Evolutionary conservation across 208 protist genomes (phyloP).

Genomic region (Trypanosoma mega): DNA sequence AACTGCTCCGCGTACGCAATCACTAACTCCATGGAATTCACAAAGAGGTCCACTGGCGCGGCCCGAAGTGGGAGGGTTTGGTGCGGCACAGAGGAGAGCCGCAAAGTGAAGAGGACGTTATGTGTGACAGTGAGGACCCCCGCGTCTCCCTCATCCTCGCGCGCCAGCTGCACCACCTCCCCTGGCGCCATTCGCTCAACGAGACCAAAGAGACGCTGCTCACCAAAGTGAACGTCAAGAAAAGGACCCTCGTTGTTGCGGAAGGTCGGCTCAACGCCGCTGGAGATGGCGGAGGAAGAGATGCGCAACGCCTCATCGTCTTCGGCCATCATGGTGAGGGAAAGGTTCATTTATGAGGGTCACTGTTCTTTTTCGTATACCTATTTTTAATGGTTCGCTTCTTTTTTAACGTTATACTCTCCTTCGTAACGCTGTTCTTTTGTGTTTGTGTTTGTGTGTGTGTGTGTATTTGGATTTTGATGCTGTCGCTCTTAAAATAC

Average conservation of each 20-base stretch:
- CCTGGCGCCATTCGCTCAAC: conserved; percentile 19
- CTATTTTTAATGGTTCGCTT: no score
- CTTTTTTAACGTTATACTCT: no score
- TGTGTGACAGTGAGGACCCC: not conserved
- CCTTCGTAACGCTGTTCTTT: no score
- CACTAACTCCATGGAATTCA: conserved; percentile 17
- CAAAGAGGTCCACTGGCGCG: not conserved
- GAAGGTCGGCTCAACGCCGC: conserved; percentile 29
- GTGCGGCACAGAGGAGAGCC: conserved; percentile 21
- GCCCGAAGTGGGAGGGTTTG: not conserved
- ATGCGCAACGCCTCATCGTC: conserved; percentile 41
- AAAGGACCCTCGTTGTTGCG: conserved; percentile 36
- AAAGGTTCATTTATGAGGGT: conserved; percentile 13
- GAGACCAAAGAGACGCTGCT: conserved; percentile 25
- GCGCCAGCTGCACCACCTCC: conserved; percentile 15
- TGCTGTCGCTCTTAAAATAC: no score
- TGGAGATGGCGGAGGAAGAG: conserved; percentile 19
- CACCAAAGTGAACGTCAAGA: conserved; percentile 43
- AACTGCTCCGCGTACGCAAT: conserved; percentile 14
- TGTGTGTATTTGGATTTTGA: no score
- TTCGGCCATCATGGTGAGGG: conserved; percentile 41
- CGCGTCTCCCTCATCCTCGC: not conserved
- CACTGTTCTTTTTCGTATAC: no score
- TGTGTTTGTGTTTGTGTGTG: no score
- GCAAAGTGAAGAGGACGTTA: conserved; percentile 21